These are phyloP conservation scores for Phaeophleospora eucalypticola DNA, from an alignment of 2,329 filamentous ascomycete species.

Conservation along the genomic window DNA sequence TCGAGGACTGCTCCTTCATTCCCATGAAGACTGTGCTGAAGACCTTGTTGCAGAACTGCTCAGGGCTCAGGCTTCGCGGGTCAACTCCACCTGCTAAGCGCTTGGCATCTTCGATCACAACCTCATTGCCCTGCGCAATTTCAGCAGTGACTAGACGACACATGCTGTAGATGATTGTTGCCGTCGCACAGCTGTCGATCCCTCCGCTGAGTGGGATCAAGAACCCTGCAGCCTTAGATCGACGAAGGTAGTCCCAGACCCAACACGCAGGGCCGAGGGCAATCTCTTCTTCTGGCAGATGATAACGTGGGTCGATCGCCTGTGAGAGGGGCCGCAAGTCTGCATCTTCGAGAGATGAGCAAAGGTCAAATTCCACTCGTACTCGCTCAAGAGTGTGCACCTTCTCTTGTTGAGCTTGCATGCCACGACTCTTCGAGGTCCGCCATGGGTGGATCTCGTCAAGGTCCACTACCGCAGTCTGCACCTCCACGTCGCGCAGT, in stretches of 20 bases:
- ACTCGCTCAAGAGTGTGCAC: slow-evolving; percentile 46
- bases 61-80: slow-evolving; percentile 47
- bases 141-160: slow-evolving; percentile 55
- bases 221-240: slow-evolving; percentile 52
- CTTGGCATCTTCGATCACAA: slow-evolving; percentile 53
- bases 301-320: slow-evolving; percentile 49
- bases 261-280: slow-evolving; percentile 61
- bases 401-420: slow-evolving; percentile 50
- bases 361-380: slow-evolving; percentile 43
- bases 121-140: slow-evolving; percentile 47
- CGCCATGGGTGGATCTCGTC: slow-evolving; percentile 66
- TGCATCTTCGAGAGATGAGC: slow-evolving; percentile 7
- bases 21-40: slow-evolving; percentile 69
- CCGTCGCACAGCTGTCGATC: slow-evolving; percentile 57
- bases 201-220: slow-evolving; percentile 57
- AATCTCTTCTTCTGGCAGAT: slow-evolving; percentile 64
- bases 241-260: slow-evolving; percentile 61
- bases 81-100: slow-evolving; percentile 51
- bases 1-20: slow-evolving; percentile 59
- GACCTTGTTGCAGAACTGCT: slow-evolving; percentile 57
- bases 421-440: slow-evolving; percentile 51
- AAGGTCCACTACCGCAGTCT: slow-evolving; percentile 55
- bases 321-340: slow-evolving; percentile 36
- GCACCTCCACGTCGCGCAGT: slow-evolving; percentile 54
- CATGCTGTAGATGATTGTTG: slow-evolving; percentile 46